Evolutionary conservation across 2,329 filamentous ascomycete genomes (phyloP).

Genomic region (Clathrospora elynae): DNA sequence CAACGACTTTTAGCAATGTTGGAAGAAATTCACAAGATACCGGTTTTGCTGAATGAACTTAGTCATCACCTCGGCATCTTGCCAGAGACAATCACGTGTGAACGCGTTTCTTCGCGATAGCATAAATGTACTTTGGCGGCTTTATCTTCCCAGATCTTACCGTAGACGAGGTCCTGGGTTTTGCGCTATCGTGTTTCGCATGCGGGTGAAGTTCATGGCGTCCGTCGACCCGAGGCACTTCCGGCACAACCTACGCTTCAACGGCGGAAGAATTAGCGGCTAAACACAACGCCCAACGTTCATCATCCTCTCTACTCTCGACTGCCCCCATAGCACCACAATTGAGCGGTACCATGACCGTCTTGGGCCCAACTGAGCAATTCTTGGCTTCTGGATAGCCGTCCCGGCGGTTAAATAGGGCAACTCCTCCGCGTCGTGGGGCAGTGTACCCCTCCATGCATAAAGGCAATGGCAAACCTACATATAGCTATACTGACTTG

Average conservation of each 20-base stretch:
- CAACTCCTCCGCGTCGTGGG: slow-evolving; percentile 29
- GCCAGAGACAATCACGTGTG: too few relatives aligned
- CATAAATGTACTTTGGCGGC: too few relatives aligned
- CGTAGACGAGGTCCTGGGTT: too few relatives aligned
- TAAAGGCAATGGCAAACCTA: slow-evolving; percentile 31
- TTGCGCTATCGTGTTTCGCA: slow-evolving; percentile 5
- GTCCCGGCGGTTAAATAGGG: slow-evolving; percentile 44
- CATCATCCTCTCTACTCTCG: slow-evolving; percentile 17
- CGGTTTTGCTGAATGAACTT: too few relatives aligned
- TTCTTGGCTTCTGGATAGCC: slow-evolving; percentile 29
- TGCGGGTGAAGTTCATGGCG: slow-evolving; percentile 12
- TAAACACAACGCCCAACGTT: slow-evolving; percentile 31
- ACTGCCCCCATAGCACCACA: slow-evolving; percentile 22
- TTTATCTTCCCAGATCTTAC: too few relatives aligned
- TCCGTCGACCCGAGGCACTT: slow-evolving; percentile 33
- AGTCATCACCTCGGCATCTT: too few relatives aligned
- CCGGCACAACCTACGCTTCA: slow-evolving; percentile 14
- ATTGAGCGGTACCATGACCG: slow-evolving; percentile 23
- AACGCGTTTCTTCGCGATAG: too few relatives aligned
- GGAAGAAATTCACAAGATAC: too few relatives aligned
- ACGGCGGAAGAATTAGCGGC: slow-evolving; percentile 42
- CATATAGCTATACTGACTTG: slow-evolving; percentile 9
- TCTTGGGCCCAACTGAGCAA: slow-evolving; percentile 22
- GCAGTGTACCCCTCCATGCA: slow-evolving; percentile 31
- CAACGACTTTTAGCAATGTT: too few relatives aligned